Percentiles rank a stretch among this genome's conserved stretches.
Evolutionary conservation across 1,284 basidiomycete genomes (phyloP).

Genomic region (Austroboletus novae-zelandiae): DNA sequence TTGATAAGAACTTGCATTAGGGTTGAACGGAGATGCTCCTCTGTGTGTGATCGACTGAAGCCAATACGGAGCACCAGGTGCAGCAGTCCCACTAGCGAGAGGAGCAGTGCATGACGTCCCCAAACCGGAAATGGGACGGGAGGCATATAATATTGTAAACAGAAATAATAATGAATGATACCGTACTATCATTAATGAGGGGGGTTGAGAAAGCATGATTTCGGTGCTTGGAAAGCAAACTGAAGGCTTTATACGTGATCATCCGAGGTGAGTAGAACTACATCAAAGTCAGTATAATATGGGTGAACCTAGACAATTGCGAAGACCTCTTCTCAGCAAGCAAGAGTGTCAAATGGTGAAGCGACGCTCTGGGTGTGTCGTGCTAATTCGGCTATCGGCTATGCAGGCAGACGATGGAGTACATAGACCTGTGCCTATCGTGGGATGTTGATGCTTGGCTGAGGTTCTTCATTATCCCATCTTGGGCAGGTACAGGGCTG

Average conservation of each 20-base stretch:
- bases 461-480: neutral
- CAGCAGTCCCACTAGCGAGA: slow-evolving; percentile 16
- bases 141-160: slow-evolving; percentile 5
- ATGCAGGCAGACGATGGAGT: neutral
- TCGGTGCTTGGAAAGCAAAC: no score
- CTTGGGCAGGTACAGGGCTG: neutral
- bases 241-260: neutral
- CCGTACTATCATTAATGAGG: no score
- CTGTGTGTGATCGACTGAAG: slow-evolving; percentile 49
- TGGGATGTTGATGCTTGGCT: neutral
- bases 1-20: slow-evolving; percentile 52
- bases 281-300: neutral
- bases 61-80: slow-evolving; percentile 54
- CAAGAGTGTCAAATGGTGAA: neutral
- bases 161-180: slow-evolving; percentile 6
- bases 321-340: neutral
- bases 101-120: slow-evolving; percentile 24
- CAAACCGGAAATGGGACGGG: slow-evolving; percentile 11
- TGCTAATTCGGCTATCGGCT: neutral
- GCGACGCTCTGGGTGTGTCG: neutral
- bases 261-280: neutral
- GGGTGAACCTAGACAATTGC: neutral
- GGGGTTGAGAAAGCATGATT: no score
- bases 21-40: slow-evolving; percentile 60
- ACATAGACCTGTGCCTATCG: neutral